Evolutionary conservation across 305 asterid species (phyloP).

Genomic region (Coffea humblotiana): DNA sequence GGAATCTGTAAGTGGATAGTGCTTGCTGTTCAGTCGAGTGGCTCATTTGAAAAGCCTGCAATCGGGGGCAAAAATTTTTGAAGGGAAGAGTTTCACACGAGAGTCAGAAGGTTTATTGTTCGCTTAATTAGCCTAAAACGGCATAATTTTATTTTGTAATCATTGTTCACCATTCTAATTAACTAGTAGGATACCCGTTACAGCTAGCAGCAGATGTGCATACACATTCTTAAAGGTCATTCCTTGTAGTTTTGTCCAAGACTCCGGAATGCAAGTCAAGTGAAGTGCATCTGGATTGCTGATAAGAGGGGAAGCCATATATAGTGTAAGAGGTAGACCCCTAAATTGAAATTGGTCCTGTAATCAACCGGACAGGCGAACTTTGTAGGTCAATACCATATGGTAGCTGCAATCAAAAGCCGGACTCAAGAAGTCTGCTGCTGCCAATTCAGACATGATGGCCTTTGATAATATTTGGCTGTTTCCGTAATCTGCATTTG

Average conservation of each 20-base stretch:
- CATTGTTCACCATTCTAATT: background rate
- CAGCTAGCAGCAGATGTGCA: background rate
- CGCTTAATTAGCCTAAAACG: background rate
- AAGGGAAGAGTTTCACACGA: constrained; percentile 2
- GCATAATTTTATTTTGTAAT: background rate
- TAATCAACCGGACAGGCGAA: background rate
- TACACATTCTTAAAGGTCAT: background rate
- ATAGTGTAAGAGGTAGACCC: background rate
- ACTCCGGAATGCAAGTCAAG: background rate
- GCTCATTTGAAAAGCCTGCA: background rate
- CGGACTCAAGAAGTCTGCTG: background rate
- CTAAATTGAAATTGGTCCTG: background rate
- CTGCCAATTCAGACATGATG: background rate
- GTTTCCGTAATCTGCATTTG: background rate
- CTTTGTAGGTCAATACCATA: background rate
- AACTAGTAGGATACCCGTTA: background rate
- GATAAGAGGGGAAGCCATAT: background rate
- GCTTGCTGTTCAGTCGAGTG: background rate
- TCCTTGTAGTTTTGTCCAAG: background rate
- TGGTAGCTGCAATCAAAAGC: background rate
- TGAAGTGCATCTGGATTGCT: background rate
- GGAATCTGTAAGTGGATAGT: background rate
- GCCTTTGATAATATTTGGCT: no score
- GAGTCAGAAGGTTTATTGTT: background rate
- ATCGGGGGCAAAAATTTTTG: background rate